Evolutionary conservation across 140 eudicot genomes (phyloP).

Genomic region (Anethum foeniculum): DNA sequence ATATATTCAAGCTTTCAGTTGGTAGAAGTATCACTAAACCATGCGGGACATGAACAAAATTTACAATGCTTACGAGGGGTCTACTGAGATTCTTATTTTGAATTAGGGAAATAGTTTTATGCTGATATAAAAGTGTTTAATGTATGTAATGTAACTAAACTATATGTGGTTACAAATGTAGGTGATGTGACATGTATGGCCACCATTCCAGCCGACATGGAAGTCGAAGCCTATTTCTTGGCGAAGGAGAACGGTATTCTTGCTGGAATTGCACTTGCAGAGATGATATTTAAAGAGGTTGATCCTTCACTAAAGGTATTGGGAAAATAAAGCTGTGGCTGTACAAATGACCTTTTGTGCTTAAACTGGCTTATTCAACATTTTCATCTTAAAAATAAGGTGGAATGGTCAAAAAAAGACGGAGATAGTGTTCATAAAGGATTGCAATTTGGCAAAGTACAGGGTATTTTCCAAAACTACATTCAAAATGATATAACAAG

Average conservation of each 20-base stretch:
- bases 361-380: neutral
- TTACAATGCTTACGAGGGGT: neutral
- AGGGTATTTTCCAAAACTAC: constrained; percentile 35
- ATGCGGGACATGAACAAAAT: neutral
- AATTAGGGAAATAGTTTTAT: neutral
- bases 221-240: constrained; percentile 81
- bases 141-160: neutral
- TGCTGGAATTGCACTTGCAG: constrained; percentile 93
- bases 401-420: constrained; percentile 73
- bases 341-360: neutral
- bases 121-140: neutral
- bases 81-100: neutral
- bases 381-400: constrained; percentile 33
- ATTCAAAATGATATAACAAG: neutral
- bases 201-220: constrained; percentile 74
- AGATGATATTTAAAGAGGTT: constrained; percentile 77
- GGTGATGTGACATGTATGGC: constrained; percentile 97
- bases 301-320: constrained; percentile 86
- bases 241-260: constrained; percentile 94
- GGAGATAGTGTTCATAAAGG: constrained; percentile 76
- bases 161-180: constrained; percentile 25
- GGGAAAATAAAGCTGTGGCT: neutral
- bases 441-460: constrained; percentile 82
- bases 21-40: neutral
- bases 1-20: neutral